A percentile compares a stretch with the other conserved stretches of the same genome.
Evolutionary conservation across 2,329 filamentous ascomycete genomes (phyloP).

Genomic region (Alternaria sp.): DNA sequence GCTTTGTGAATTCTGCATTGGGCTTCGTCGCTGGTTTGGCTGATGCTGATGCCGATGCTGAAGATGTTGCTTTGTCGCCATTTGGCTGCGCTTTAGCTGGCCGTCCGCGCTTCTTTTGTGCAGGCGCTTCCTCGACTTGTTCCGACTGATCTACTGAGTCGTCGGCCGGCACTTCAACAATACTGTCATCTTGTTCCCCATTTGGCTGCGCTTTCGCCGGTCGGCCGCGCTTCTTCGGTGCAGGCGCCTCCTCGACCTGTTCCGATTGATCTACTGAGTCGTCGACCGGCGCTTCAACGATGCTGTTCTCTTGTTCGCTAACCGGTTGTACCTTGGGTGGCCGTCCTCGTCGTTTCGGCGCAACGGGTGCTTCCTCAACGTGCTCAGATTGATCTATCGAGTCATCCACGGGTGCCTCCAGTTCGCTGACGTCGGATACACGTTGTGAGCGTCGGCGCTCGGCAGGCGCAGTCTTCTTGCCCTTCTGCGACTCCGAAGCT

Average conservation of each 20-base stretch:
- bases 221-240: conserved; percentile 34
- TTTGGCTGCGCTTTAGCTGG: conserved; percentile 29
- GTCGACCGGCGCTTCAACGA: conserved; percentile 24
- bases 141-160: conserved; percentile 27
- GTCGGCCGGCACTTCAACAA: conserved; percentile 24
- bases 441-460: conserved; percentile 35
- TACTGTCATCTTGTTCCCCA: conserved; percentile 12
- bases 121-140: conserved; percentile 26
- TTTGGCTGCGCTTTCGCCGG: conserved; percentile 28
- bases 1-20: conserved; percentile 36
- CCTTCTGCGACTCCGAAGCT: conserved; percentile 19
- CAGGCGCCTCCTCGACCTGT: conserved; percentile 26
- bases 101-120: conserved; percentile 34
- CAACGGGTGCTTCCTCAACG: conserved; percentile 22
- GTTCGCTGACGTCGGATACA: conserved; percentile 38
- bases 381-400: conserved; percentile 32
- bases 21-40: conserved; percentile 19
- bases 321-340: conserved; percentile 29
- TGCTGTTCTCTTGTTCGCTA: conserved; percentile 14
- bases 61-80: conserved; percentile 14
- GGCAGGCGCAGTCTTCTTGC: conserved; percentile 26
- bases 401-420: conserved; percentile 27
- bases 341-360: conserved; percentile 35
- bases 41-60: conserved; percentile 2
- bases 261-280: conserved; percentile 27